phyloP scores from a whole-genome alignment of 305 asterid genomes.

The Ilex paraguariensis region DNA sequence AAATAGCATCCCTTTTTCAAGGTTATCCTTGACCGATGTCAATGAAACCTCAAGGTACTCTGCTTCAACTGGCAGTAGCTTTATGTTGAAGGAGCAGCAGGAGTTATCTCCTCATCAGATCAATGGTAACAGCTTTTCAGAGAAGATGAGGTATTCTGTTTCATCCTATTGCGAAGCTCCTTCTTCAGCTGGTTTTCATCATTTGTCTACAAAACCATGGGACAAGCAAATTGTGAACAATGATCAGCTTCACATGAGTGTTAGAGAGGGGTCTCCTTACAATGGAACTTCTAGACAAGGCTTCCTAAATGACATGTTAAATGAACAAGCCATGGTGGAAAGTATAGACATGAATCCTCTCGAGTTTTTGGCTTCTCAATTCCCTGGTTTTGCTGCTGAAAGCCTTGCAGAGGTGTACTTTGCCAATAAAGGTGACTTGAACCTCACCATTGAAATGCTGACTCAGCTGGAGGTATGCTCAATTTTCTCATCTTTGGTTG shows the following conservation, averaged over 20 bases:
- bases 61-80: conserved; percentile 37
- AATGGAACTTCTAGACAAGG: conserved; percentile 42
- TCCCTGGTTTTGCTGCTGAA: conserved; percentile 84
- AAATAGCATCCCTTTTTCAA: conserved; percentile 49
- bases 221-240: conserved; percentile 40
- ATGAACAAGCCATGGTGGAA: conserved; percentile 50
- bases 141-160: conserved; percentile 40
- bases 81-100: conserved; percentile 46
- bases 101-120: conserved; percentile 42
- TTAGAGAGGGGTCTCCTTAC: conserved; percentile 44
- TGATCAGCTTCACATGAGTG: conserved; percentile 43
- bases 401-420: conserved; percentile 79
- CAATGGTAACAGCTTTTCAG: conserved; percentile 39
- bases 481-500: conserved; percentile 9
- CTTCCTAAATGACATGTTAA: conserved; percentile 45
- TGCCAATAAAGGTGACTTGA: conserved; percentile 75
- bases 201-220: conserved; percentile 61
- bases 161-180: conserved; percentile 50
- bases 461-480: conserved; percentile 79
- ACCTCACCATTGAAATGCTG: conserved; percentile 79
- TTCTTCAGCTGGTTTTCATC: conserved; percentile 49
- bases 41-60: conserved; percentile 42
- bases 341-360: conserved; percentile 45
- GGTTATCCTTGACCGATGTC: conserved; percentile 48
- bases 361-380: conserved; percentile 72